Base-by-base conservation (phyloP, 1,284 basidiomycete genomes). In the Pascua guehoae region DNA sequence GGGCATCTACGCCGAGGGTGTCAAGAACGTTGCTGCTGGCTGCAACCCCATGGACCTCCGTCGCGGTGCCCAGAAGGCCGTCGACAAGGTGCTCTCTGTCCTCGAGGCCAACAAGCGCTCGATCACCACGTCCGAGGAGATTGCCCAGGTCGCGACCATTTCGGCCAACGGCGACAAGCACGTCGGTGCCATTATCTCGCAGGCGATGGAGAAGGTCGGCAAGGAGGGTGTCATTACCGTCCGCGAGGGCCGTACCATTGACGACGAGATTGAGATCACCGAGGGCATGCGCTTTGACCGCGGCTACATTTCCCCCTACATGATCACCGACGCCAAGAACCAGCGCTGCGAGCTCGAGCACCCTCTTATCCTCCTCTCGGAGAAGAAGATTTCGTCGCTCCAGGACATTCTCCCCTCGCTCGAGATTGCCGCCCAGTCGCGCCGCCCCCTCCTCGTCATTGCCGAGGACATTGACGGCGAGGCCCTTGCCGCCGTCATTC, bases 231-330 rank as follows among this genome's bases (percentile, higher is more conserved):
- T 98, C 75, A 98, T 98, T 82, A 98, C 95, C 60, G 94, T 98
- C 78, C 97, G 96, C 83, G 95, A 98, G 79, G 95, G 95, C 55
- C 86, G 88, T 65, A 98, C 95, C 12, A 95, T 95, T 66, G 92
- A 97, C 70, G 95, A 98, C 75, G 89, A 97, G 81, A 98, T 98
- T 74, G 95, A 98, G 79, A 94, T 98, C 74, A 98, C 95, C 38
- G 95, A 98, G 81, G 95, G 95, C 75, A 98, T 98, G 95, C 87
- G 93, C 71, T 98, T 98, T 81, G 95, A 98, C 85, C 89, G 95
- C 54, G 95, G 95, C 46, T 98, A 87, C 85, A 96, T 98, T 80
- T 94, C 91, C 2, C 94, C 95, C 1, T 98, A 98, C 85, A 96
- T 98, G 78, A 88, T 98, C 80, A 98, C 95, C 70, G 93, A 98